phyloP scores from a whole-genome alignment of 1,284 basidiomycete species.

The Cryptococcus deneoformans region DNA sequence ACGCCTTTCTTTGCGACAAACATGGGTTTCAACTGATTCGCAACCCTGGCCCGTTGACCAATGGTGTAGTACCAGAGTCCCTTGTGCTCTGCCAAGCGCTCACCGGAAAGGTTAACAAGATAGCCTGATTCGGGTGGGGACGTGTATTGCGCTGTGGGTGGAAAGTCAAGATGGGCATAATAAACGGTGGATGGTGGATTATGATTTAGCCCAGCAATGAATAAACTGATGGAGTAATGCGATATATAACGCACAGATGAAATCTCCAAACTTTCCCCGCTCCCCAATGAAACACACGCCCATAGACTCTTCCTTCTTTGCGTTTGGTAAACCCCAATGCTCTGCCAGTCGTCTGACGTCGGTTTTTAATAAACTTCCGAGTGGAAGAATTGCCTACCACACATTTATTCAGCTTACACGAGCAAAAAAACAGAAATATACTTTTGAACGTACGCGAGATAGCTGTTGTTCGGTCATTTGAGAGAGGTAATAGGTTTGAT shows the following conservation, averaged over 20 bases:
- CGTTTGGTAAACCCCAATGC: slow-evolving; percentile 67
- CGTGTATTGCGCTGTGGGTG: slow-evolving; percentile 68
- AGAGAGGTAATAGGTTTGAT: slow-evolving; percentile 93
- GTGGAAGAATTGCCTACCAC: slow-evolving; percentile 70
- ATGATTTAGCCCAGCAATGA: neutral
- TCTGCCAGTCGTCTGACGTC: slow-evolving; percentile 76
- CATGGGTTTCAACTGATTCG: slow-evolving; percentile 62
- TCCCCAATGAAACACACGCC: slow-evolving; percentile 96
- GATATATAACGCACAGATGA: slow-evolving; percentile 60
- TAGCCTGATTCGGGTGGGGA: slow-evolving; percentile 56
- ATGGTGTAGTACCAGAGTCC: slow-evolving; percentile 90
- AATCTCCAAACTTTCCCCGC: slow-evolving; percentile 67
- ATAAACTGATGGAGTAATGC: neutral
- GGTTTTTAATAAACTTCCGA: slow-evolving; percentile 60
- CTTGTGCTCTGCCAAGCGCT: slow-evolving; percentile 61
- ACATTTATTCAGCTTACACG: neutral
- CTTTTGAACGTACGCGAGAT: slow-evolving; percentile 31
- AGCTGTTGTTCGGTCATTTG: slow-evolving; percentile 67
- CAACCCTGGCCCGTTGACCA: slow-evolving; percentile 70
- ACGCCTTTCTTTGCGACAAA: slow-evolving; percentile 75
- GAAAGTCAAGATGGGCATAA: neutral
- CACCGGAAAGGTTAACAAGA: slow-evolving; percentile 64
- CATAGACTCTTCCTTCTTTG: slow-evolving; percentile 82
- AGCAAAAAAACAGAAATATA: neutral
- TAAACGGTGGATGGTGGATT: neutral